Conservation (phyloP, 257 asterid genomes). For the Eustoma russellianum region DNA sequence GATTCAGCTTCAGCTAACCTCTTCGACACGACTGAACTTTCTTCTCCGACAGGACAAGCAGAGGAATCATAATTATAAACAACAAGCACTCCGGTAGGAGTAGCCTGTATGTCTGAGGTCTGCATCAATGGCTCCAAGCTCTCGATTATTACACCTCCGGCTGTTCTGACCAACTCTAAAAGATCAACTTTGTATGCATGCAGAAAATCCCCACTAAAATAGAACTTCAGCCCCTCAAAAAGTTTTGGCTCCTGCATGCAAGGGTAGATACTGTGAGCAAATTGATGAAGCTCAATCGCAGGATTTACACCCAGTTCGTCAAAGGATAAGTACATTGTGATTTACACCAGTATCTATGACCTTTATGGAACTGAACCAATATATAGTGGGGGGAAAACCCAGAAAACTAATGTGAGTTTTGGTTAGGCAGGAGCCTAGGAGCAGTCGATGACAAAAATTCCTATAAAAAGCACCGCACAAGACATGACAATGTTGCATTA, state of each 20-base stretch:
- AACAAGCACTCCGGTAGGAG: slow-evolving; percentile 20
- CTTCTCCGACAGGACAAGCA: slow-evolving; percentile 27
- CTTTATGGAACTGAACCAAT: too few species aligned
- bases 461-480: neutral
- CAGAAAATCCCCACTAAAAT: slow-evolving; percentile 50
- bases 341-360: too few species aligned
- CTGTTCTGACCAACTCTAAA: slow-evolving; percentile 46
- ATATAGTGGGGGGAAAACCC: too few species aligned
- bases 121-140: slow-evolving; percentile 27
- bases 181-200: slow-evolving; percentile 55
- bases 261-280: too few species aligned
- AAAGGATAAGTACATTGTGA: neutral
- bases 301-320: too few species aligned
- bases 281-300: too few species aligned
- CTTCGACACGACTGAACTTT: slow-evolving; percentile 14
- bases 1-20: slow-evolving; percentile 41
- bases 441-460: neutral
- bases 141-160: slow-evolving; percentile 53
- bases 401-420: too few species aligned
- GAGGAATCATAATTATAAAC: slow-evolving; percentile 45
- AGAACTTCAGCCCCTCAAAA: slow-evolving; percentile 50
- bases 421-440: neutral
- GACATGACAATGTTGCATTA: too few species aligned
- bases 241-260: slow-evolving; percentile 60
- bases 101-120: slow-evolving; percentile 7